A percentile compares a stretch with the other conserved stretches of the same genome.
phyloP scores from a whole-genome alignment of 2,329 filamentous ascomycete species.

The Myriosclerotinia curreyana region DNA sequence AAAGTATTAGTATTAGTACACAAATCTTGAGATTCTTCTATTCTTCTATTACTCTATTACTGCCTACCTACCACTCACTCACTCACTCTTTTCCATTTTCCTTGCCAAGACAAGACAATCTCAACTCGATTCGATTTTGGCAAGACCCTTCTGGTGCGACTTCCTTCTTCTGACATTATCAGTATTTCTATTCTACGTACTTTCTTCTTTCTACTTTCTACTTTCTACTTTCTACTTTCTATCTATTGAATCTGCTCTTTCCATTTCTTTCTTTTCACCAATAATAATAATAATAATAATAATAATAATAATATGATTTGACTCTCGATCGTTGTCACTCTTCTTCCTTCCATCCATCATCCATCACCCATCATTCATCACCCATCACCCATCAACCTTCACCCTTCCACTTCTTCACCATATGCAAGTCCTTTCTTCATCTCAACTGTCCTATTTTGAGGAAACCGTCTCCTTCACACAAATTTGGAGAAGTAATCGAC shows the following conservation, averaged over 20 bases:
- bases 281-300: too few relatives aligned
- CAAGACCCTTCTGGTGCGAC: background rate
- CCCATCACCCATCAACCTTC: constrained; percentile 19
- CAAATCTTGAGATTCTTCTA: too few relatives aligned
- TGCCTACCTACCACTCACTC: too few relatives aligned
- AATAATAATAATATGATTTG: too few relatives aligned
- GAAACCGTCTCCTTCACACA: constrained; percentile 21
- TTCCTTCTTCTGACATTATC: background rate
- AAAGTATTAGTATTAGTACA: too few relatives aligned
- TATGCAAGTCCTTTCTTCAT: constrained; percentile 19
- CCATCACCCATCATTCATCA: too few relatives aligned
- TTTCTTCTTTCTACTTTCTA: too few relatives aligned
- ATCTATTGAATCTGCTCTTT: constrained; percentile 11
- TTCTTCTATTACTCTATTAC: too few relatives aligned
- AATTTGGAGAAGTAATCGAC: constrained; percentile 27
- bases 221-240: background rate
- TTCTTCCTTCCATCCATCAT: constrained; percentile 19
- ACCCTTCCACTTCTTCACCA: constrained; percentile 3
- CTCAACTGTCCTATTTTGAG: constrained; percentile 15
- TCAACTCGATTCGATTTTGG: background rate
- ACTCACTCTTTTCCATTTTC: background rate
- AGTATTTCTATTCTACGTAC: too few relatives aligned
- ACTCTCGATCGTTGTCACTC: constrained; percentile 8
- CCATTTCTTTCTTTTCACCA: background rate
- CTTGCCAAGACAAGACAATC: background rate